Evolutionary conservation across 2,329 filamentous ascomycete species (phyloP).

Genomic region (Acrodontium crateriforme): DNA sequence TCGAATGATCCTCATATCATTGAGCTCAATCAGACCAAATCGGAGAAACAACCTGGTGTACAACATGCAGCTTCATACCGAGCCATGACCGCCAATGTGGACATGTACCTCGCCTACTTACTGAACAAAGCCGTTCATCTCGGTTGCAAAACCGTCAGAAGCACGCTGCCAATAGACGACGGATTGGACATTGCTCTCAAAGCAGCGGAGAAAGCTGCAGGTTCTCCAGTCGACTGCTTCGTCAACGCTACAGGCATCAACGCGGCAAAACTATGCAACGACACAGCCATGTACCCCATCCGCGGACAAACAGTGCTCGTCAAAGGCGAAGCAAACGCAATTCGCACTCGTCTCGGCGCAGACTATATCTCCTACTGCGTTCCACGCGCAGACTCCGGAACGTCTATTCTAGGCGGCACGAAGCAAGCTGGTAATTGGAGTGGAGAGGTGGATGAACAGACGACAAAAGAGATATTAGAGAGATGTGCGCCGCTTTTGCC

Average conservation of each 20-base stretch:
- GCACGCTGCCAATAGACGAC: slow-evolving; percentile 15
- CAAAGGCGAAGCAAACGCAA: slow-evolving; percentile 25
- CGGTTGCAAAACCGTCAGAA: slow-evolving; percentile 18
- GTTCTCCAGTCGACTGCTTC: slow-evolving; percentile 14
- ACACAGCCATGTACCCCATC: slow-evolving; percentile 26
- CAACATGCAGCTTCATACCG: slow-evolving; percentile 18
- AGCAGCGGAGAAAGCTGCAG: slow-evolving; percentile 12
- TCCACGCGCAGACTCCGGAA: slow-evolving; percentile 26
- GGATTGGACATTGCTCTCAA: slow-evolving; percentile 19
- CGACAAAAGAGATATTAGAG: slow-evolving; percentile 25
- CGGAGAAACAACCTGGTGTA: slow-evolving; percentile 10
- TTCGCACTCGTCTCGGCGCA: slow-evolving; percentile 18
- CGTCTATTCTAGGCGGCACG: slow-evolving; percentile 32
- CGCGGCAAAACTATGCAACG: slow-evolving; percentile 24
- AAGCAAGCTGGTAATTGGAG: slow-evolving; percentile 27
- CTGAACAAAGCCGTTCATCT: slow-evolving; percentile 13
- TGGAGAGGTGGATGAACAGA: slow-evolving; percentile 17
- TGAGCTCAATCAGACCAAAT: slow-evolving; percentile 11
- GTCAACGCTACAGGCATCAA: slow-evolving; percentile 32
- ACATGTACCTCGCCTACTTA: slow-evolving; percentile 25
- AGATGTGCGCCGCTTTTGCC: slow-evolving; percentile 22
- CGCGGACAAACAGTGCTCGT: slow-evolving; percentile 35
- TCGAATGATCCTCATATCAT: slow-evolving; percentile 7
- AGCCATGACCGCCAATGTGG: slow-evolving; percentile 25
- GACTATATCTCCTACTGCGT: slow-evolving; percentile 27